Percentiles rank a stretch among this genome's conserved stretches.
Conservation (phyloP, 2,329 filamentous ascomycete genomes). For the Colletotrichum sp. region DNA sequence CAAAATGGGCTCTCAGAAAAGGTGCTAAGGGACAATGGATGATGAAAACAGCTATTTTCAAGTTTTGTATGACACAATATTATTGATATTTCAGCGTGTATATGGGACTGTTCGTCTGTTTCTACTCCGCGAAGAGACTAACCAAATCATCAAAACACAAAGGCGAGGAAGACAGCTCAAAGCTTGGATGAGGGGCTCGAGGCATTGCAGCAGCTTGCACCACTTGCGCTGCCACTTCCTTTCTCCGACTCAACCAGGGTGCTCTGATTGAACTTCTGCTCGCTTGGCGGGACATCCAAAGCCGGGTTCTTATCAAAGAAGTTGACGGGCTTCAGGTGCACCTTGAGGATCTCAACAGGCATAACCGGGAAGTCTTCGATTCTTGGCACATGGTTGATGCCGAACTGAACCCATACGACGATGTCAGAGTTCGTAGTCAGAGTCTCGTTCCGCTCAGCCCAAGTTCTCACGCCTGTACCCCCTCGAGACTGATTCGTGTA, state of each 20-base stretch:
- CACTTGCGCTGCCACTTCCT: neutral
- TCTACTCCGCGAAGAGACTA: neutral
- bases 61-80: neutral
- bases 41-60: neutral
- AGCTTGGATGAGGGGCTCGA: neutral
- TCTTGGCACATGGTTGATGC: slow-evolving; percentile 59
- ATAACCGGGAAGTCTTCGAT: slow-evolving; percentile 66
- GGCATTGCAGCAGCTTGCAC: neutral
- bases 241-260: slow-evolving; percentile 2
- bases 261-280: slow-evolving; percentile 17
- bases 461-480: slow-evolving; percentile 5
- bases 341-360: slow-evolving; percentile 60
- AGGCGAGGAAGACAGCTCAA: neutral
- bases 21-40: too few relatives aligned
- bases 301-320: slow-evolving; percentile 59
- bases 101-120: neutral
- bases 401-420: slow-evolving; percentile 61
- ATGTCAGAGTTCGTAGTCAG: slow-evolving; percentile 5
- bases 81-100: neutral
- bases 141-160: neutral
- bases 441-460: slow-evolving; percentile 10
- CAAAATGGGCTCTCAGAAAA: too few relatives aligned
- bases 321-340: slow-evolving; percentile 53
- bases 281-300: slow-evolving; percentile 32
- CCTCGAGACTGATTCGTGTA: slow-evolving; percentile 18